Evolutionary conservation across 129 eudicot species (phyloP).

Genomic region (Flaveria linearis): DNA sequence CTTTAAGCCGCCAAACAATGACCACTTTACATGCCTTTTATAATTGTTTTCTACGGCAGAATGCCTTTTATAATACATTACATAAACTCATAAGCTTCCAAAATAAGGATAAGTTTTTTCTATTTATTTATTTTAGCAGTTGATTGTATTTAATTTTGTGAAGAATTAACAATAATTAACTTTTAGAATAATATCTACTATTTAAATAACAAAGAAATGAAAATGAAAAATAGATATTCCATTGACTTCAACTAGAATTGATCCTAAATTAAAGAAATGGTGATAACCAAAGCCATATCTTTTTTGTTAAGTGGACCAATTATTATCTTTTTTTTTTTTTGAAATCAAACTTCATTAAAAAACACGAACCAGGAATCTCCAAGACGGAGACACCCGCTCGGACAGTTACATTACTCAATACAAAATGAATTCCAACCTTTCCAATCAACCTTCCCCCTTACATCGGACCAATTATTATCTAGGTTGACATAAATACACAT

Average conservation of each 20-base stretch:
- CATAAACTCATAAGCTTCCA: background rate
- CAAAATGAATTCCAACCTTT: too few relatives aligned
- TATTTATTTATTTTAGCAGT: background rate
- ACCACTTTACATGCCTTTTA: slow-evolving; percentile 1
- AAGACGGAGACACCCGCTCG: too few relatives aligned
- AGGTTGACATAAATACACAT: background rate
- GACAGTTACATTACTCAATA: too few relatives aligned
- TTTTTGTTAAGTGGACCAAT: background rate
- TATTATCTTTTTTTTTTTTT: too few relatives aligned
- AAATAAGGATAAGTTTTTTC: background rate
- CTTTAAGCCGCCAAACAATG: slow-evolving; percentile 1
- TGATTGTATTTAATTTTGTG: background rate
- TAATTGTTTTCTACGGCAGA: background rate
- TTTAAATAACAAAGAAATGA: background rate
- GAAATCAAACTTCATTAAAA: too few relatives aligned
- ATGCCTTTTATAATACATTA: background rate
- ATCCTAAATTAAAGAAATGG: background rate
- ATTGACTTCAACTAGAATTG: background rate
- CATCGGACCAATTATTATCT: background rate
- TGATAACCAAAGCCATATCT: background rate
- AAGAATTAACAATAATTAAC: background rate
- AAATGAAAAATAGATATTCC: background rate
- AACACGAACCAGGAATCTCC: too few relatives aligned
- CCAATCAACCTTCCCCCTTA: too few relatives aligned
- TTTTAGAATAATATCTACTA: background rate